phyloP scores from a whole-genome alignment of 1,139 yeast species.

The Suhomyces coccinellae region DNA sequence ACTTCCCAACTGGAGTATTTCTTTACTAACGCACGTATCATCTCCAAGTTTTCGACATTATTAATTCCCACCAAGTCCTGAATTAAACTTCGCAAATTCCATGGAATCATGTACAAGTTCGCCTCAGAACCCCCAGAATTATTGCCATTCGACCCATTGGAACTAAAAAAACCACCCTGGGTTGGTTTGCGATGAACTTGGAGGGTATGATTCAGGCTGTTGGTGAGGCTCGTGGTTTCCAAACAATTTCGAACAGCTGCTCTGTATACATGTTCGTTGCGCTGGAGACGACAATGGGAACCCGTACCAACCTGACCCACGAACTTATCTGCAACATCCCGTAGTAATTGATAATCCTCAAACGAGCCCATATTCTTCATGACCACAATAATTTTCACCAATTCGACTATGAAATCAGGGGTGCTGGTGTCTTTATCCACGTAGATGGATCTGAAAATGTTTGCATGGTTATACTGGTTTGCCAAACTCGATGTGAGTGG shows the following conservation, averaged over 20 bases:
- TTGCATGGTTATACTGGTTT: slow-evolving; percentile 51
- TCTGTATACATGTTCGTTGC: slow-evolving; percentile 28
- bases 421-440: slow-evolving; percentile 28
- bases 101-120: slow-evolving; percentile 34
- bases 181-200: slow-evolving; percentile 1
- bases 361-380: slow-evolving; percentile 39
- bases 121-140: background rate
- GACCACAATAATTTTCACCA: slow-evolving; percentile 37
- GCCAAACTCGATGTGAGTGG: slow-evolving; percentile 49
- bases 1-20: slow-evolving; percentile 47
- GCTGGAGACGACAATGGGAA: slow-evolving; percentile 32
- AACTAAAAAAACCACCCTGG: background rate
- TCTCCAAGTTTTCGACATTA: slow-evolving; percentile 35
- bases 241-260: slow-evolving; percentile 35
- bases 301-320: slow-evolving; percentile 27
- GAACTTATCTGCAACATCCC: slow-evolving; percentile 35
- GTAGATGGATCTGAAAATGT: slow-evolving; percentile 46
- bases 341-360: slow-evolving; percentile 32
- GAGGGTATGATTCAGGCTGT: slow-evolving; percentile 7
- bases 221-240: slow-evolving; percentile 37
- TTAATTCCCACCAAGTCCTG: slow-evolving; percentile 38
- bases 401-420: slow-evolving; percentile 30
- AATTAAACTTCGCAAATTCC: slow-evolving; percentile 40
- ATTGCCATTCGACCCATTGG: background rate
- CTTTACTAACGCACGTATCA: slow-evolving; percentile 32